A percentile compares a stretch with the other conserved stretches of the same genome.
Conservation (phyloP, 805 yeast genomes). For the Nematodospora valgi region DNA sequence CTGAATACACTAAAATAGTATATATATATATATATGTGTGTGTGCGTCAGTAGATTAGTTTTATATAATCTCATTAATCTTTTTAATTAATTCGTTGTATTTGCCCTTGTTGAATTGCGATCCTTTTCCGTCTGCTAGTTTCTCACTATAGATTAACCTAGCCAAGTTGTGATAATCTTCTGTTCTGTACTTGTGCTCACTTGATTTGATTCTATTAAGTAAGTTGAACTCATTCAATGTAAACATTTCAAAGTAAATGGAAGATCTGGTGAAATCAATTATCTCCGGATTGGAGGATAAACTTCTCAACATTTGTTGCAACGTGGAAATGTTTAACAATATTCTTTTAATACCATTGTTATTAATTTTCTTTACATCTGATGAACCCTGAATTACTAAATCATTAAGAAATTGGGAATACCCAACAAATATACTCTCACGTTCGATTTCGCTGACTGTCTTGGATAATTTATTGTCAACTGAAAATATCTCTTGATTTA, state of each 20-base stretch:
- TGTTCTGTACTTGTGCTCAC: constrained; percentile 32
- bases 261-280: constrained; percentile 51
- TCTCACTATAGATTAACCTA: constrained; percentile 49
- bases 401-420: constrained; percentile 50
- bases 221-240: constrained; percentile 47
- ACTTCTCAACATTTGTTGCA: constrained; percentile 67
- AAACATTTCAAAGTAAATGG: constrained; percentile 55
- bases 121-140: constrained; percentile 36
- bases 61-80: constrained; percentile 17
- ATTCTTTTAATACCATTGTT: constrained; percentile 57
- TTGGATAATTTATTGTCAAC: constrained; percentile 42
- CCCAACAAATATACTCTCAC: constrained; percentile 39
- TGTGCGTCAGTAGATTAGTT: too few relatives aligned
- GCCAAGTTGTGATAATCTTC: constrained; percentile 51
- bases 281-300: constrained; percentile 49
- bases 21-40: constrained; percentile 1
- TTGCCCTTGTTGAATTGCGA: constrained; percentile 36
- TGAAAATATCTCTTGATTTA: constrained; percentile 47
- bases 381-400: constrained; percentile 51
- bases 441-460: constrained; percentile 29
- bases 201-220: constrained; percentile 33
- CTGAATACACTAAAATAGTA: background rate
- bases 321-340: constrained; percentile 56
- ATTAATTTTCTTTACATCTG: constrained; percentile 48
- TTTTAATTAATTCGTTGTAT: constrained; percentile 31